Base-by-base conservation (phyloP, 495 filamentous ascomycete genomes). In the Rostrohypoxylon terebratum region DNA sequence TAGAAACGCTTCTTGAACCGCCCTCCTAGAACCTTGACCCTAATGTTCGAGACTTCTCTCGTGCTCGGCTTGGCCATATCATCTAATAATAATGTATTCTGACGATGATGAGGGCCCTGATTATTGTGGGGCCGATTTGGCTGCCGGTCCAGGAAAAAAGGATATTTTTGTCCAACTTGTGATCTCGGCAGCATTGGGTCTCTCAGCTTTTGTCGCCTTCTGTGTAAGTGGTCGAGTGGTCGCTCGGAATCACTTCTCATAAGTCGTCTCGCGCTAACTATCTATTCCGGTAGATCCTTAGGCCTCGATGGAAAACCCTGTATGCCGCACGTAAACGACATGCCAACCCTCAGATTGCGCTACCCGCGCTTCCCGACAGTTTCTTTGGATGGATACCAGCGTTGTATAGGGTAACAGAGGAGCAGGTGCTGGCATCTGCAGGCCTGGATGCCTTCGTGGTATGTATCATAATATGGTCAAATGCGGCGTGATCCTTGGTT, bases 371-470 rank as follows among this genome's bases (percentile, higher is more conserved):
- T 5, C 94, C 96, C 50, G 88, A 94, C 75, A 90, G 86, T 36
- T 90, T 97, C 74, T 92, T 98, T 69, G 96, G 94, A 75, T 99
- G 96, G 96, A 96, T 98, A 34, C 90, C 93, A 1, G 88, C 90
- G 9, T 83, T 99, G n/a, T 96, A 95, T 84, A 84, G 82, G 57
- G 92, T 99, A 57, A 93, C 91, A 11, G 94, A 98, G 48, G 88
- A 97, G 75, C 90, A 98, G 79, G 89, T 98, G 20, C 84, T 99
- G 50, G 89, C 91, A 40, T 96, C 95, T 31, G 94, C 94, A 11
- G 96, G 96, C 0, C 84, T 99, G 50, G 96, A 99, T 83, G 96
- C 96, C 59, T 99, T 91, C 80, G 96, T 97, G 70, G 92, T 94
- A 80, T 77, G 91, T 87, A 36, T 10, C 36, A 10, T 58, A 31